Evolutionary conservation across 495 filamentous ascomycete genomes (phyloP).

Genomic region (Hypoxylon perforatum): DNA sequence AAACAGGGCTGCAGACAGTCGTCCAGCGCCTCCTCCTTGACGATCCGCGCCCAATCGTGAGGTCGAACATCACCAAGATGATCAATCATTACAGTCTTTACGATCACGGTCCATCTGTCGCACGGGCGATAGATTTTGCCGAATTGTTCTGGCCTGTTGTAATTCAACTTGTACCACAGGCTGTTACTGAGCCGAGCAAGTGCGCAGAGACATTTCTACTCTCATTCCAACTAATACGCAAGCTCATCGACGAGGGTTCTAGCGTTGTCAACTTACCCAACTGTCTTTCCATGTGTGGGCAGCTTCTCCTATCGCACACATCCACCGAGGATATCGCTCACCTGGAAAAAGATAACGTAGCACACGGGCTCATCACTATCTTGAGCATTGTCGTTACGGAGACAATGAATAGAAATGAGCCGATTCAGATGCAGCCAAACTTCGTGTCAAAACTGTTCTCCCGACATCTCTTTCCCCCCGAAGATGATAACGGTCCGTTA

Average conservation of each 20-base stretch:
- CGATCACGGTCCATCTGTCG: conserved; percentile 14
- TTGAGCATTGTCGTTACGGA: conserved; percentile 44
- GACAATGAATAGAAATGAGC: conserved; percentile 14
- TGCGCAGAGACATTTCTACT: conserved; percentile 59
- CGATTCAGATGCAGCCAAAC: conserved; percentile 13
- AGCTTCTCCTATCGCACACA: conserved; percentile 63
- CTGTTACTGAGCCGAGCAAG: conserved; percentile 45
- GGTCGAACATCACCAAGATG: conserved; percentile 53
- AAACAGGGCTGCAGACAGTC: conserved; percentile 44
- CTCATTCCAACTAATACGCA: conserved; percentile 62
- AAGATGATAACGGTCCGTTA: conserved; percentile 50
- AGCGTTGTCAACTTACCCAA: conserved; percentile 61
- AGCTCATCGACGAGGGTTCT: conserved; percentile 63
- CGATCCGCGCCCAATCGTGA: conserved; percentile 53
- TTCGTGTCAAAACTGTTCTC: conserved; percentile 71
- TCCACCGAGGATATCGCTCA: conserved; percentile 59
- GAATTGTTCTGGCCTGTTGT: conserved; percentile 62
- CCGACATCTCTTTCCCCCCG: conserved; percentile 75
- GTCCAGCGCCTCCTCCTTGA: conserved; percentile 54
- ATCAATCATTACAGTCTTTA: conserved; percentile 46
- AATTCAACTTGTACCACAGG: conserved; percentile 53
- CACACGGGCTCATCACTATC: conserved; percentile 59
- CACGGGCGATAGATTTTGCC: conserved; percentile 50
- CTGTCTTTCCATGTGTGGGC: conserved; percentile 64
- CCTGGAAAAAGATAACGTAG: conserved; percentile 61